These are phyloP conservation scores for Stephania cephalantha DNA, from an alignment of 164 flowering plant species.

Conservation along the genomic window DNA sequence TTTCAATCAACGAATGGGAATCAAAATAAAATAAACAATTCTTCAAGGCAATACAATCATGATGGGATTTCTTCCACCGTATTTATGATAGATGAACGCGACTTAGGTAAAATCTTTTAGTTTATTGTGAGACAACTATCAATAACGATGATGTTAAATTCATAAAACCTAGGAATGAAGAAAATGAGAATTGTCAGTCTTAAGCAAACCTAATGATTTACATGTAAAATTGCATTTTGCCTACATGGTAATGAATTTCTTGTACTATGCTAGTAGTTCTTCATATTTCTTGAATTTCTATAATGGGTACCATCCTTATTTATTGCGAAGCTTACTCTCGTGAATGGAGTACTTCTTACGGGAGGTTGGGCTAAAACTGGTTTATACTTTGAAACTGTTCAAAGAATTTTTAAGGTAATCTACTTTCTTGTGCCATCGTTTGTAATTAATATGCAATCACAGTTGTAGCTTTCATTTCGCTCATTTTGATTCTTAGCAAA, in stretches of 20 bases:
- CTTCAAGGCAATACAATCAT: no score
- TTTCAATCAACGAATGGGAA: no score
- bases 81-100: no score
- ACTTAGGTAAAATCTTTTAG: no score
- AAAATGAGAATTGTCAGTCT: no score
- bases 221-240: no score
- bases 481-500: neutral
- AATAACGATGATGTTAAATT: no score
- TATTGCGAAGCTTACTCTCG: constrained; percentile 77
- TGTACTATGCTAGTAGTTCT: neutral
- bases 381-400: constrained; percentile 55
- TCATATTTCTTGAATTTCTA: neutral
- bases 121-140: no score
- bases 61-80: no score
- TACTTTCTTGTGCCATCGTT: neutral
- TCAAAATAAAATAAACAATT: no score
- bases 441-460: neutral
- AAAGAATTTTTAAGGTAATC: constrained; percentile 59
- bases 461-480: neutral
- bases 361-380: constrained; percentile 94
- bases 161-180: no score
- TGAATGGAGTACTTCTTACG: constrained; percentile 91
- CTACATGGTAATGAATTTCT: neutral
- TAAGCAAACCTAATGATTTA: no score
- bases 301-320: neutral